Evolutionary conservation across 306 rosid genomes (phyloP).

Genomic region (Comarum palustre): DNA sequence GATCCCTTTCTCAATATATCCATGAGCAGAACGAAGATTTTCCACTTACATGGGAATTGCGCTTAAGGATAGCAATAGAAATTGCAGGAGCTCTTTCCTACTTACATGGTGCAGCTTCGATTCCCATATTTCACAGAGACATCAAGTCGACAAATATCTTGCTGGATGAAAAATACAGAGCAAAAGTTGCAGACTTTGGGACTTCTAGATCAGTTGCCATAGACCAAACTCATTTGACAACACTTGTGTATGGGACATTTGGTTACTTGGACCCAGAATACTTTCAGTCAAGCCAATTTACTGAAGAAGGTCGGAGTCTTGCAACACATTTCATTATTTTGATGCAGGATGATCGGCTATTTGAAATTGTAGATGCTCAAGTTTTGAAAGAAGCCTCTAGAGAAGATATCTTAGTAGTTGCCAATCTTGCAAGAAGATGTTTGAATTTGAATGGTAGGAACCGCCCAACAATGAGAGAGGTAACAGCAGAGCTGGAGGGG

Average conservation of each 20-base stretch:
- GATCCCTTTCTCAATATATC: conserved; percentile 17
- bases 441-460: conserved; percentile 42
- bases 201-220: conserved; percentile 24
- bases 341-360: conserved; percentile 21
- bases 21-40: conserved; percentile 10
- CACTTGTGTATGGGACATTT: conserved; percentile 22
- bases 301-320: conserved; percentile 24
- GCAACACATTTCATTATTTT: conserved; percentile 30
- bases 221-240: conserved; percentile 33
- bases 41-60: conserved; percentile 26
- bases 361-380: conserved; percentile 35
- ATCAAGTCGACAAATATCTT: conserved; percentile 28
- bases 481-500: conserved; percentile 32
- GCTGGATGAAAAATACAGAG: conserved; percentile 24
- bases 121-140: conserved; percentile 25
- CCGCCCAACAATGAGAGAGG: conserved; percentile 53
- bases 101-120: conserved; percentile 16
- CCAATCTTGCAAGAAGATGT: conserved; percentile 42
- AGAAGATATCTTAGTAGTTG: conserved; percentile 34
- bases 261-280: conserved; percentile 31
- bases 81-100: conserved; percentile 25
- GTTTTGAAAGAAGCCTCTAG: conserved; percentile 25
- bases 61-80: conserved; percentile 16
- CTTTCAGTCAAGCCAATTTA: conserved; percentile 20
- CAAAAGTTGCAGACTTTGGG: conserved; percentile 31